phyloP scores from a whole-genome alignment of 805 yeast species.

The Teunomyces pallodes region DNA sequence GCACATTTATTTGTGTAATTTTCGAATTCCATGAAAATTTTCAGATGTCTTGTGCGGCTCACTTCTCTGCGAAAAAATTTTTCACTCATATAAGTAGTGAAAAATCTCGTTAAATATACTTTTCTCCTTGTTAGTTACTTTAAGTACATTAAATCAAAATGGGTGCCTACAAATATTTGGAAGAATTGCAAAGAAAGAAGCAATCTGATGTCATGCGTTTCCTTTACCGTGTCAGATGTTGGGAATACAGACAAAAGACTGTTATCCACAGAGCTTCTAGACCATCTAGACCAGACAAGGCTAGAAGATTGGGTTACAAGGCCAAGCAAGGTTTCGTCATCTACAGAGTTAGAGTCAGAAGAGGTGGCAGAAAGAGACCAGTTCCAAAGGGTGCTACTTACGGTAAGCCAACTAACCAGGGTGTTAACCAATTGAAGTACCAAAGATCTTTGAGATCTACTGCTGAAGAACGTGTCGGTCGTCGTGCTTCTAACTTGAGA shows the following conservation, averaged over 20 bases:
- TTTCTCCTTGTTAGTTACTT: slow-evolving; percentile 9
- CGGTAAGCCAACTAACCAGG: slow-evolving; percentile 99
- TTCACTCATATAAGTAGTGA: slow-evolving; percentile 2
- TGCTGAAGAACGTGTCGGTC: slow-evolving; percentile 99
- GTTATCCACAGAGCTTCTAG: slow-evolving; percentile 98
- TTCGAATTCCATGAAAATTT: not conserved
- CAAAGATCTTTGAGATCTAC: slow-evolving; percentile 97
- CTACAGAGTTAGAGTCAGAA: slow-evolving; percentile 98
- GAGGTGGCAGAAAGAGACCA: slow-evolving; percentile 99
- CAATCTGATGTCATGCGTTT: slow-evolving; percentile 99
- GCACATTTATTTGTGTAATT: not conserved
- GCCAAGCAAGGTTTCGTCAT: slow-evolving; percentile 99
- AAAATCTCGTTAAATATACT: slow-evolving; percentile 1
- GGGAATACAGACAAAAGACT: slow-evolving; percentile 99
- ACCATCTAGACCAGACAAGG: slow-evolving; percentile 99
- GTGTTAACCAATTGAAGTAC: slow-evolving; percentile 98
- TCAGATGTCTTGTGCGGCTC: slow-evolving; percentile 2
- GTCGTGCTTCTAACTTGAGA: slow-evolving; percentile 98
- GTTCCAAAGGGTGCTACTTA: slow-evolving; percentile 99
- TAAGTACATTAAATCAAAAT: slow-evolving; percentile 40
- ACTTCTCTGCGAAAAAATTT: not conserved
- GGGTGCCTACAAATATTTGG: slow-evolving; percentile 99
- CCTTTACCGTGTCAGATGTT: slow-evolving; percentile 99
- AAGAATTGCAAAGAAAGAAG: slow-evolving; percentile 99
- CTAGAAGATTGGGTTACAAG: slow-evolving; percentile 99